Base-by-base conservation (phyloP, 129 eudicot genomes). In the Flaveria linearis region DNA sequence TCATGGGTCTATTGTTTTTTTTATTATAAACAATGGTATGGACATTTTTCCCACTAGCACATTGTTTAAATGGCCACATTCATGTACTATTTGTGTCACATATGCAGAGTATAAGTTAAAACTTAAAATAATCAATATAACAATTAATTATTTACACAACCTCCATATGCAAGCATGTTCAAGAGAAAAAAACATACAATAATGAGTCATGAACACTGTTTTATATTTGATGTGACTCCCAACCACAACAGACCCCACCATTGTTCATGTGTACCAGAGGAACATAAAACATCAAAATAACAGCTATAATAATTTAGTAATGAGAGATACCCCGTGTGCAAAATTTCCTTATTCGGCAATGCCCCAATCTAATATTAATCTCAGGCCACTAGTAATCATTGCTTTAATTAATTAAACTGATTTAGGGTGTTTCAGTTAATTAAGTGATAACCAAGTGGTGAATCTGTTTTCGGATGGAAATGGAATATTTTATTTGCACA, bases 211-310 rank as follows among this genome's bases (percentile, higher is more conserved):
- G 49, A 11, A 79, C 83, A 63, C 79, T 61, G n/a, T 45, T 41
- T 43, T 47, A 26, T 66, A 63, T 22, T 82, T 76, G 87, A 80
- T 71, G 77, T 76, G 80, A 80, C 82, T 73, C 67, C 53, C 83
- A 73, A 77, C 85, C 41, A 66, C 80, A 79, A 66, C 57, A 41
- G 60, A 50, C 77, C 72, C 75, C 78, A 41, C 71, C 51, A 61
- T 36, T 57, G 58, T n/a, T 50, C 73, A 62, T 51, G n/a, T 71
- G 45, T 42, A 64, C 16, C 72, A 72, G 50, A 45, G 78, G 33
- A 41, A 53, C 78, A 80, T 64, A 55, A 73, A 73, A 43, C 62
- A 42, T 67, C 42, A 65, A 72, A 16, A 72, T 53, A 64, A 64
- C 36, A 16, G 69, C 61, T 7, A 11, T 28, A 55, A 52, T 25